Percentiles rank a stretch among this genome's conserved stretches.
phyloP scores from a whole-genome alignment of 176 grass and related monocot genomes.

The Carex cristatella region DNA sequence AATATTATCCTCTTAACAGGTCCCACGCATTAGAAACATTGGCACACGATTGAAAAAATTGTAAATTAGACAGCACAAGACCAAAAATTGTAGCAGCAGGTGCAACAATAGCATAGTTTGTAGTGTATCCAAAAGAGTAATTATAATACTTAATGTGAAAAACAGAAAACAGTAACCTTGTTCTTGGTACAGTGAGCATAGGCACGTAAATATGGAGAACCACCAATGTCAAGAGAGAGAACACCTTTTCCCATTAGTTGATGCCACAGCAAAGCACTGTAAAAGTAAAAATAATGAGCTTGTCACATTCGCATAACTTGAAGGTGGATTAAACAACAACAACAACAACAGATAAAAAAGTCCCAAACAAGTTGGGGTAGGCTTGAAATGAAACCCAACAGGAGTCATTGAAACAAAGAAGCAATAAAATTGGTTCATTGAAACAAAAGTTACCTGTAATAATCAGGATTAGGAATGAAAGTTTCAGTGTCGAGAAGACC shows the following conservation, averaged over 20 bases:
- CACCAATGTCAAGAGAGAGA: conserved; percentile 57
- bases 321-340: not conserved
- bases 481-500: conserved; percentile 87
- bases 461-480: conserved; percentile 88
- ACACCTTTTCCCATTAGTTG: conserved; percentile 78
- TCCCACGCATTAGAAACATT: not conserved
- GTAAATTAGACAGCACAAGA: not conserved
- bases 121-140: not conserved
- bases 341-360: too few species aligned
- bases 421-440: not conserved
- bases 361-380: too few species aligned
- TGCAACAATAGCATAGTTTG: not conserved
- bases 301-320: not conserved
- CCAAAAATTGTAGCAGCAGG: not conserved
- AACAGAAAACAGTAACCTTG: conserved; percentile 32
- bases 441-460: conserved; percentile 64
- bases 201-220: conserved; percentile 72
- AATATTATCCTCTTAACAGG: not conserved
- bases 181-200: conserved; percentile 78
- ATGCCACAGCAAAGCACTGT: conserved; percentile 90
- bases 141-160: not conserved
- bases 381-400: too few species aligned
- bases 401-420: not conserved
- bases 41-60: not conserved
- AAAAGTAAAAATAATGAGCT: conserved; percentile 28